Base-by-base conservation (phyloP, 768 basidiomycete species). In the Macrolepiota albuminosa region DNA sequence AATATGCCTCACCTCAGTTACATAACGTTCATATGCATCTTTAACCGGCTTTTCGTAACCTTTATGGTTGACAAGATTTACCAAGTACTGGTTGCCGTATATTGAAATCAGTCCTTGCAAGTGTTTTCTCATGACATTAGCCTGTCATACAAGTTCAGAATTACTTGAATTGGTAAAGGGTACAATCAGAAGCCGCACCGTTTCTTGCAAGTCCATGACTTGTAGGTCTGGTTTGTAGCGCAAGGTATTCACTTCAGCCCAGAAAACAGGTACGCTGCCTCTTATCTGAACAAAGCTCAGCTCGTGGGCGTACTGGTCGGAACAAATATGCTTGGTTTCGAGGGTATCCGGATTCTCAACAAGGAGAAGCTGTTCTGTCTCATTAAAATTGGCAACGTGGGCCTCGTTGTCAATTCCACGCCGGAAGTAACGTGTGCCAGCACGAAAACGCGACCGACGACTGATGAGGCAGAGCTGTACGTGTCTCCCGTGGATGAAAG, bases 191-290 rank as follows among this genome's bases (percentile, higher is more conserved):
- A 42, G 37, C 74, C 85, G 65, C 66, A 95, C 95, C 31, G 95
- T 91, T 61, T 93, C 86, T 55, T 86, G 84, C 43, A 91, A 72
- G 54, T 98, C 94, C 96, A 99, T 98, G 58, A 98, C 82, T 73
- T 94, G 93, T 59, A 99, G 74, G 74, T 98, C 97, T 9, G 97
- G 97, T 68, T 93, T 96, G 71, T 98, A 99, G 65, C 95, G 81
- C 65, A 99, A 69, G 46, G 91, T 98, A 73, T 93, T 98, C 69
- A 99, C 78, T 72, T 99, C 96, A 1, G 93, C 91, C 96, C 97
- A 99, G 70, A 89, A 98, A 21, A 98, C 71, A 0, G 97, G 97
- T 6, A 94, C 86, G 65, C 94, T 96, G 11, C 97, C 97, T 63
- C 97, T 80, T 57, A 88, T 94, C 74, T 99, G 97, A 7, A 95